Base-by-base conservation (phyloP, 2,329 filamentous ascomycete genomes). In the Phaeosphaeria sp. region DNA sequence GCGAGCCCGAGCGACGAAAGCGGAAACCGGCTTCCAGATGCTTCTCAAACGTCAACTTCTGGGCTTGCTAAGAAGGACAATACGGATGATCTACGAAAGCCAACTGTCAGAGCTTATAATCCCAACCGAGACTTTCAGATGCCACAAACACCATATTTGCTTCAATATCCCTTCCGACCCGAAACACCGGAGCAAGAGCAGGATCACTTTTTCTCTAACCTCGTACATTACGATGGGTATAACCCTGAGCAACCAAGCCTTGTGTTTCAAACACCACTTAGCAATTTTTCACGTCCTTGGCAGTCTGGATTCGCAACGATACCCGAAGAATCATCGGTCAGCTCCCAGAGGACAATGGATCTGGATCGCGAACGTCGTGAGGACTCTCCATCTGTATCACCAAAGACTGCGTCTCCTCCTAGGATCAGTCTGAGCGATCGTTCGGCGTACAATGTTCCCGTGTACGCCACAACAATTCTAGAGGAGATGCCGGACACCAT, bases 101-200 rank as follows among this genome's bases (percentile, higher is more conserved):
- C 93, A 80, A 92, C 97, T n/a, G 36, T 39, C 3, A 17, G 36
- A 17, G 7, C 23, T 75, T 48, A 60, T 6, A 53, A 63, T 13
- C 52, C 52, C n/a, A 52, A 52, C 3, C 41, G 50, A 20, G 53
- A 55, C 20, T 48, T 53, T 3, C 42, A 52, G 27, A 47, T 59
- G 27, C 63, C 57, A 2, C 62, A 62, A 22, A 66, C 62, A 9
- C 59, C 64, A 9, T 54, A 59, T 10, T 48, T 64, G 11, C 55
- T 62, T 9, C 69, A 72, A 22, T 66, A 68, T 3, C 69, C 69
- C 4, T 72, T 72, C 54, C 54, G 58, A n/a, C 33, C 23, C 1
- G 56, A 68, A 17, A 55, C 59, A 15, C 22, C 59, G 23, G 54
- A 62, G 6, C 53, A 56, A 2, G 51, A 66, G 10, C 52, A 56